Conservation (phyloP, 345 rosid species). For the Mercurialis annua region DNA sequence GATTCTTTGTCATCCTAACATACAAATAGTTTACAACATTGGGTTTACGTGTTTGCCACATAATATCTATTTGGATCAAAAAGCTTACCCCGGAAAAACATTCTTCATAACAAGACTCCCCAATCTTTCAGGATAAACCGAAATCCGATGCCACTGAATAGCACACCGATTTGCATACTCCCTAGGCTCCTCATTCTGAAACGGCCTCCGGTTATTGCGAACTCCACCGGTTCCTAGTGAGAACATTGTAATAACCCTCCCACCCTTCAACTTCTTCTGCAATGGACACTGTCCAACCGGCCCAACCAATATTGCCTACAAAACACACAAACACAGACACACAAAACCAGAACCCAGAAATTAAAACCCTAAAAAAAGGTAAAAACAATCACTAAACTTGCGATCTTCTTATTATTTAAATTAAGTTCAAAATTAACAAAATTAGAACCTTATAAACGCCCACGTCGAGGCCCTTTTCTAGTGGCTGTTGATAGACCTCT, state of each 20-base stretch:
- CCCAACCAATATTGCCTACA: slow-evolving; percentile 89
- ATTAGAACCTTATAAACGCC: slow-evolving; percentile 77
- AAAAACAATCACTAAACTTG: neutral
- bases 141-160: slow-evolving; percentile 94
- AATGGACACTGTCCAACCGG: slow-evolving; percentile 77
- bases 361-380: neutral
- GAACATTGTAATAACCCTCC: slow-evolving; percentile 53
- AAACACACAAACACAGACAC: slow-evolving; percentile 6
- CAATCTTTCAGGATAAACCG: slow-evolving; percentile 57
- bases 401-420: neutral
- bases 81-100: slow-evolving; percentile 78
- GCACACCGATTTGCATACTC: slow-evolving; percentile 62
- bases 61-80: neutral
- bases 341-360: neutral
- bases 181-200: slow-evolving; percentile 64
- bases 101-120: slow-evolving; percentile 57
- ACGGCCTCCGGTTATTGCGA: slow-evolving; percentile 66
- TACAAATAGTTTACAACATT: neutral
- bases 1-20: neutral
- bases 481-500: slow-evolving; percentile 42
- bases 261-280: slow-evolving; percentile 72
- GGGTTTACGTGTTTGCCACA: neutral
- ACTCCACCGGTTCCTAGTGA: slow-evolving; percentile 87
- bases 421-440: neutral
- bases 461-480: slow-evolving; percentile 70